These are phyloP conservation scores for Puccinellia tenuiflora DNA, from an alignment of 176 grass and related monocot genomes.

Conservation along the genomic window DNA sequence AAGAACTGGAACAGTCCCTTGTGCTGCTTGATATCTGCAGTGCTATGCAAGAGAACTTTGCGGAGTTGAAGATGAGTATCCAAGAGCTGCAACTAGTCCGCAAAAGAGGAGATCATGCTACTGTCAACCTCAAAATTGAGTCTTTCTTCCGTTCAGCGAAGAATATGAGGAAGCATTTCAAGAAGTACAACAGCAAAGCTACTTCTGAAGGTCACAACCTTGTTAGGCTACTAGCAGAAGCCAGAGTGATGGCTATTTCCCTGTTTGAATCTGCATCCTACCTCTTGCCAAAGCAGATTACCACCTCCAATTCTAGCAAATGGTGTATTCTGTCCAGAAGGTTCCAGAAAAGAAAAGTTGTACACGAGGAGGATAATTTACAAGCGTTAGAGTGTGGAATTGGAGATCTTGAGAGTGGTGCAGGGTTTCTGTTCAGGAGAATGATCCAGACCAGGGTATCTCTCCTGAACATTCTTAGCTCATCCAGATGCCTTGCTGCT, in stretches of 20 bases:
- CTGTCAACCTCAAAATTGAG: background rate
- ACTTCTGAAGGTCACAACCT: background rate
- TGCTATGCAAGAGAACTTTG: background rate
- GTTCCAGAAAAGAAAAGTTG: constrained; percentile 28
- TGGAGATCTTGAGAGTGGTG: constrained; percentile 26
- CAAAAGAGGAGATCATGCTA: background rate
- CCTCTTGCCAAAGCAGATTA: constrained; percentile 25
- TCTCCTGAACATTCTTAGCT: constrained; percentile 50
- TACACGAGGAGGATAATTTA: constrained; percentile 31
- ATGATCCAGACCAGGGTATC: constrained; percentile 41
- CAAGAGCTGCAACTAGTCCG: background rate
- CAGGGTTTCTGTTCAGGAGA: constrained; percentile 26
- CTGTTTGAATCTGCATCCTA: constrained; percentile 10
- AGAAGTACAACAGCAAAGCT: constrained; percentile 11
- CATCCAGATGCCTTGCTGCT: background rate
- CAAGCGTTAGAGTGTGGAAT: constrained; percentile 23
- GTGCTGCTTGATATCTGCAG: background rate
- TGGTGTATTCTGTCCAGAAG: constrained; percentile 42
- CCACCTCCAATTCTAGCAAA: background rate
- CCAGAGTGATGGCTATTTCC: constrained; percentile 10
- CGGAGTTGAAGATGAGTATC: constrained; percentile 5
- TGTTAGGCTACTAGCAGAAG: constrained; percentile 22
- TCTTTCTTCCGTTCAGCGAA: constrained; percentile 15
- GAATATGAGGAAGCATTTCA: constrained; percentile 34
- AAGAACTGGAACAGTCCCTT: constrained; percentile 20